Percentiles rank a stretch among this genome's conserved stretches.
Conservation (phyloP, 768 basidiomycete genomes). For the Tremella mesenterica region DNA sequence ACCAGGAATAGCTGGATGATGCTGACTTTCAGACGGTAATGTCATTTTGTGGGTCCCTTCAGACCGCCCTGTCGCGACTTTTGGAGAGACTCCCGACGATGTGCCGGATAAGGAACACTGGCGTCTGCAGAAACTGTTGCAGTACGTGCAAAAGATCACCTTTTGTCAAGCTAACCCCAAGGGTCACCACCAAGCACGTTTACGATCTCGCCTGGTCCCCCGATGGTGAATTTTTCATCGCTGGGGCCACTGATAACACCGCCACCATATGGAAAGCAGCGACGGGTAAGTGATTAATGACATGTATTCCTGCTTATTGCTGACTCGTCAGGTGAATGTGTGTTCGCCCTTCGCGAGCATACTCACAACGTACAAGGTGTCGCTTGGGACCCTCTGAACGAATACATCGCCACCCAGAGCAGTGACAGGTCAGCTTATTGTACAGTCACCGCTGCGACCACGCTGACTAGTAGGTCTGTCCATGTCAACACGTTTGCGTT, state of each 20-base stretch:
- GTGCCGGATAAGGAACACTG: slow-evolving; percentile 89
- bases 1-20: no score
- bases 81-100: slow-evolving; percentile 75
- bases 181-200: slow-evolving; percentile 88
- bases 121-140: slow-evolving; percentile 72
- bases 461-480: slow-evolving; percentile 54
- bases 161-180: slow-evolving; percentile 37
- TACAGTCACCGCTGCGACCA: neutral
- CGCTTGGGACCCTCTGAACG: slow-evolving; percentile 95
- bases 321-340: slow-evolving; percentile 33
- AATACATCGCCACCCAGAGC: slow-evolving; percentile 94
- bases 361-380: slow-evolving; percentile 96
- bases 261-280: slow-evolving; percentile 49
- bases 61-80: slow-evolving; percentile 60
- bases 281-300: slow-evolving; percentile 25
- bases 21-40: slow-evolving; percentile 67
- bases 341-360: slow-evolving; percentile 59
- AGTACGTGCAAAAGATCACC: slow-evolving; percentile 49
- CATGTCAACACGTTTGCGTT: slow-evolving; percentile 79
- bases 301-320: neutral
- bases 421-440: slow-evolving; percentile 59
- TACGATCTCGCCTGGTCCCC: slow-evolving; percentile 99
- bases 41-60: slow-evolving; percentile 91
- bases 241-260: slow-evolving; percentile 94
- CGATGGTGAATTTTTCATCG: slow-evolving; percentile 81